Evolutionary conservation across 2,329 filamentous ascomycete species (phyloP).

Genomic region (Thielaviopsis cerberus): DNA sequence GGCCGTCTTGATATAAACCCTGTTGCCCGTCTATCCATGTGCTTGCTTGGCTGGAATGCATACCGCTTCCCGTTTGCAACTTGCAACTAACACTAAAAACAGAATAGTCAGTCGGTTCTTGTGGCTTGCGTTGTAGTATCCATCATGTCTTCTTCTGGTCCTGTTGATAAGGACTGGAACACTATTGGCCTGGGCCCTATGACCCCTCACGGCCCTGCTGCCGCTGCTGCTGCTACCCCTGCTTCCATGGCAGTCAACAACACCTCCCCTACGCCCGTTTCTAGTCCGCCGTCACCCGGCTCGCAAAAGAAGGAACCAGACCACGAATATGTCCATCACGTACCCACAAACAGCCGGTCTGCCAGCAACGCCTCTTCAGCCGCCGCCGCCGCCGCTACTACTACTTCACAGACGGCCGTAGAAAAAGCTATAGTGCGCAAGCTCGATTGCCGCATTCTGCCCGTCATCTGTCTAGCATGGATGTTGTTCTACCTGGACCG

Average conservation of each 20-base stretch:
- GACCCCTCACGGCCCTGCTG: not conserved
- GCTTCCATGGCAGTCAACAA: not conserved
- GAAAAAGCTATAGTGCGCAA: slow-evolving; percentile 8
- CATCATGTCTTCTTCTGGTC: not conserved
- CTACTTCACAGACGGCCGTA: too few species aligned
- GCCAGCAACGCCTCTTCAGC: not conserved
- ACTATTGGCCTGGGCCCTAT: not conserved
- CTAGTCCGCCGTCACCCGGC: slow-evolving; percentile 1
- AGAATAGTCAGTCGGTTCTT: not conserved
- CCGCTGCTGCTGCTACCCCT: not conserved
- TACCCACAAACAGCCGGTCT: not conserved
- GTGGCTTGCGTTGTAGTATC: too few species aligned
- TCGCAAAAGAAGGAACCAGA: slow-evolving; percentile 5
- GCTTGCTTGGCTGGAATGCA: too few species aligned
- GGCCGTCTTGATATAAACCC: not conserved
- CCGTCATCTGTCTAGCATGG: slow-evolving; percentile 12
- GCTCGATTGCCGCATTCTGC: slow-evolving; percentile 11
- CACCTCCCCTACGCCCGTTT: not conserved
- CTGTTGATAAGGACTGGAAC: not conserved
- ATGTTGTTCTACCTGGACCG: slow-evolving; percentile 17
- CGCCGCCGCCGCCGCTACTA: not conserved
- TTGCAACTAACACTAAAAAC: not conserved
- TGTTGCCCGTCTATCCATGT: too few species aligned
- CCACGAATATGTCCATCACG: slow-evolving; percentile 1
- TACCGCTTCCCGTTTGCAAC: not conserved